phyloP scores from a whole-genome alignment of 2,329 filamentous ascomycete species.

The Fonsecaea pedrosoi region DNA sequence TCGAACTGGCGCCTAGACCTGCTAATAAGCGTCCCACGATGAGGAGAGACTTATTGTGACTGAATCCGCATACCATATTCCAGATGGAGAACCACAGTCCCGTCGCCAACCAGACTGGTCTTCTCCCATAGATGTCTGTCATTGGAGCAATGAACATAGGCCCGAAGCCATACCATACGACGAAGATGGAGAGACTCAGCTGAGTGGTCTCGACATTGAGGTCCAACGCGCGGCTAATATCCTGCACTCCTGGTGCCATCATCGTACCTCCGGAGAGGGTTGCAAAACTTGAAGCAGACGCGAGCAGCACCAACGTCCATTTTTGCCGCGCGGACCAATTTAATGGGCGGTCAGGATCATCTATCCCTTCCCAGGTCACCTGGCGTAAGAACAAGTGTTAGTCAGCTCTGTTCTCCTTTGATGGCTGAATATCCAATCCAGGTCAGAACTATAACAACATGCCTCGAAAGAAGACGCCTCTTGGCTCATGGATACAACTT shows the following conservation, averaged over 20 bases:
- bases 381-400: too few relatives aligned
- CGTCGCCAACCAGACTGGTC: constrained; percentile 54
- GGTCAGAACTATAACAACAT: too few relatives aligned
- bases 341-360: constrained; percentile 44
- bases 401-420: too few relatives aligned
- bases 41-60: constrained; percentile 54
- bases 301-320: constrained; percentile 58
- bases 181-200: constrained; percentile 53
- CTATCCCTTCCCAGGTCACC: constrained; percentile 46
- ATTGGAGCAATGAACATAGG: constrained; percentile 54
- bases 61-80: constrained; percentile 61
- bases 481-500: too few relatives aligned
- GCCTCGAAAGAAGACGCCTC: too few relatives aligned
- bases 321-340: constrained; percentile 60
- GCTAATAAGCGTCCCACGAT: constrained; percentile 59
- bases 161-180: constrained; percentile 54
- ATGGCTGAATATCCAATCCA: too few relatives aligned
- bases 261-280: constrained; percentile 65
- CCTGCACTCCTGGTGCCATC: constrained; percentile 54
- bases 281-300: constrained; percentile 60
- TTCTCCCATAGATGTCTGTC: constrained; percentile 58
- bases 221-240: constrained; percentile 55
- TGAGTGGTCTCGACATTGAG: constrained; percentile 46
- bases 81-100: constrained; percentile 60
- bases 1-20: constrained; percentile 59